phyloP scores from a whole-genome alignment of 176 grass and related monocot genomes.

The Chloris gayana region DNA sequence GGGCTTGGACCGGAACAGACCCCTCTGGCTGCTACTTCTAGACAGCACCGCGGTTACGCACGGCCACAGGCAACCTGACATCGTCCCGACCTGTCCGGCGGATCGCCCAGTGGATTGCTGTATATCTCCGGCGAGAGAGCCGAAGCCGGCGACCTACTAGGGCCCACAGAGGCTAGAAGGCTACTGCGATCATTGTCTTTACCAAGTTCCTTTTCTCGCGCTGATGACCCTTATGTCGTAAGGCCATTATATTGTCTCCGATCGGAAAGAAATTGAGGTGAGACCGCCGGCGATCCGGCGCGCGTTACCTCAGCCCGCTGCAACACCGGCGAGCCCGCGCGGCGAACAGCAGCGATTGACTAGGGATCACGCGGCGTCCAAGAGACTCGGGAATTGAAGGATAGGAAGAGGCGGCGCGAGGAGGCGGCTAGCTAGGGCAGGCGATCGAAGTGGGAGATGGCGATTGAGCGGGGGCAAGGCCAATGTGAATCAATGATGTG shows the following conservation, averaged over 20 bases:
- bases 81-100: background rate
- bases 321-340: no score
- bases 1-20: slow-evolving; percentile 38
- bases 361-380: no score
- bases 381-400: no score
- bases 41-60: slow-evolving; percentile 3
- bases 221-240: no score
- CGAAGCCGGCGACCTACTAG: no score
- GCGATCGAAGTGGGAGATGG: background rate
- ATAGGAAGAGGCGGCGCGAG: background rate
- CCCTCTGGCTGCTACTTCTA: background rate
- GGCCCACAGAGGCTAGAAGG: background rate
- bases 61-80: slow-evolving; percentile 47
- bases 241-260: no score
- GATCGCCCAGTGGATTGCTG: background rate
- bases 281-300: no score
- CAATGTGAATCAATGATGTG: background rate
- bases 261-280: no score
- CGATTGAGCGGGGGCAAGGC: background rate
- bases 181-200: background rate
- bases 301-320: no score
- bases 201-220: no score
- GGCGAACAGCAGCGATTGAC: no score
- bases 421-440: background rate
- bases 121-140: background rate